These are phyloP conservation scores for Dendrothele bispora DNA, from an alignment of 768 basidiomycete genomes.

Conservation along the genomic window DNA sequence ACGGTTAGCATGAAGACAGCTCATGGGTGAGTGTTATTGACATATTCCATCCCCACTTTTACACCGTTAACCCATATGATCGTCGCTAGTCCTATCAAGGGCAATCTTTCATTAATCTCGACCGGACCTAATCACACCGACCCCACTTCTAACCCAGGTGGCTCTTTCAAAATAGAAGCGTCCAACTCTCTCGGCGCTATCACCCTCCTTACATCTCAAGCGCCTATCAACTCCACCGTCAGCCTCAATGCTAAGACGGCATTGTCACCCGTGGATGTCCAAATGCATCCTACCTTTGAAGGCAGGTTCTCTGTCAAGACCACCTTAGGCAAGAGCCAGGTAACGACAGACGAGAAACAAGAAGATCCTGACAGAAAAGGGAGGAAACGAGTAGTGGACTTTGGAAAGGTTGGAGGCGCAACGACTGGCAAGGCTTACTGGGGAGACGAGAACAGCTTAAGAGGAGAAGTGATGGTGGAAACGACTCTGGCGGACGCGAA, in stretches of 20 bases:
- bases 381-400: conserved; percentile 4
- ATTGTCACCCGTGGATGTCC: conserved; percentile 23
- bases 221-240: conserved; percentile 27
- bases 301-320: conserved; percentile 21
- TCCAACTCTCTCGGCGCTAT: conserved; percentile 23
- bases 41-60: background rate
- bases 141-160: conserved; percentile 16
- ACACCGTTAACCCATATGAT: background rate
- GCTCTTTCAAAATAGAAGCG: conserved; percentile 25
- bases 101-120: background rate
- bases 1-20: conserved; percentile 16
- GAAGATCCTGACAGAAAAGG: conserved; percentile 6
- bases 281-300: conserved; percentile 29
- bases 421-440: conserved; percentile 1
- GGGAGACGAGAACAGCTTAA: background rate
- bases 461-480: background rate
- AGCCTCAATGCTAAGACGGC: conserved; percentile 18
- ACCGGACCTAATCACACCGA: background rate
- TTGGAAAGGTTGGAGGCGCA: background rate
- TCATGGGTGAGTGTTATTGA: conserved; percentile 20
- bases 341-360: background rate
- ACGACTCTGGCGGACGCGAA: background rate
- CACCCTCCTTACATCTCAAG: conserved; percentile 16
- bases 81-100: conserved; percentile 7
- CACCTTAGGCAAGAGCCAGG: background rate